phyloP scores from a whole-genome alignment of 2,329 filamentous ascomycete species.

The Penicillium decumbens region DNA sequence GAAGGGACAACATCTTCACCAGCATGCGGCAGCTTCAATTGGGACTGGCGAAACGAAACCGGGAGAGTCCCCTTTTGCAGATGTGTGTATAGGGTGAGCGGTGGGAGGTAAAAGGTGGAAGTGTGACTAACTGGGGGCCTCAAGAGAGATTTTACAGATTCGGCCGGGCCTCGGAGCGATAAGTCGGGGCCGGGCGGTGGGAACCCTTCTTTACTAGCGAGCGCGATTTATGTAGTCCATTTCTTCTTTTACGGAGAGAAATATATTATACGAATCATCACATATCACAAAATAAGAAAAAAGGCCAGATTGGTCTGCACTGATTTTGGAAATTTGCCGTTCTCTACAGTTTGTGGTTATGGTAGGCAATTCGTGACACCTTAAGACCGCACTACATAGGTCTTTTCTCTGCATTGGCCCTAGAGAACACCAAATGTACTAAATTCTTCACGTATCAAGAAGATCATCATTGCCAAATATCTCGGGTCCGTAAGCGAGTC shows the following conservation, averaged over 20 bases:
- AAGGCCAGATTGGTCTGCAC: neutral
- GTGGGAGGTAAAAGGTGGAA: constrained; percentile 9
- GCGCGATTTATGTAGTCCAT: constrained; percentile 14
- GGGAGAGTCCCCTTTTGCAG: constrained; percentile 15
- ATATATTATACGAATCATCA: constrained; percentile 8
- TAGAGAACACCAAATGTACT: neutral
- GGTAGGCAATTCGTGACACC: neutral
- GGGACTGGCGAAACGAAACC: constrained; percentile 10
- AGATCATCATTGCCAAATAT: neutral
- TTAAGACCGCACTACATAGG: neutral
- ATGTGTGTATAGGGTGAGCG: neutral
- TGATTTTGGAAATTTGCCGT: neutral
- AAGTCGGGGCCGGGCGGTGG: constrained; percentile 18
- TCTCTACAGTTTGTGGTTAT: too few relatives aligned
- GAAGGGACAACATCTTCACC: constrained; percentile 43
- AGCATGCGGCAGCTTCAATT: constrained; percentile 41
- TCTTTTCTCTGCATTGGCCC: neutral
- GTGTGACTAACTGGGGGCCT: constrained; percentile 17
- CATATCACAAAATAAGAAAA: neutral
- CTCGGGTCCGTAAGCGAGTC: constrained; percentile 1
- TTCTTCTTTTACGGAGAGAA: constrained; percentile 3
- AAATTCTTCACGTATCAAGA: neutral
- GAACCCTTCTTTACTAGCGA: constrained; percentile 8
- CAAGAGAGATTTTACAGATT: constrained; percentile 22
- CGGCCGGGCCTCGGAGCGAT: constrained; percentile 25